phyloP scores from a whole-genome alignment of 2,329 filamentous ascomycete genomes.

The Fusarium concolor region DNA sequence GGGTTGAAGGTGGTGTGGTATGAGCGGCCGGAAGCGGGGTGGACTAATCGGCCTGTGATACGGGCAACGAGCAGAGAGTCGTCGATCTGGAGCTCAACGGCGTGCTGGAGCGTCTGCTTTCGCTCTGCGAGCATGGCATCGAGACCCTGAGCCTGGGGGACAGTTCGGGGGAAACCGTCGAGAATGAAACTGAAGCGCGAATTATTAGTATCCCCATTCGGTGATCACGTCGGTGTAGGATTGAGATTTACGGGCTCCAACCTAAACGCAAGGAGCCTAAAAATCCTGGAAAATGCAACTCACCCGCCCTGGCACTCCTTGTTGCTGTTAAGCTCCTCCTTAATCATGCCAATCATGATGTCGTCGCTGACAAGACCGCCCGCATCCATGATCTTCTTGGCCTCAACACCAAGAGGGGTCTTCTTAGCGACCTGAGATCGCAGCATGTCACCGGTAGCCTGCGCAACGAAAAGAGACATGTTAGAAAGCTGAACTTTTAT shows the following conservation, averaged over 20 bases:
- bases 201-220: slow-evolving; percentile 38
- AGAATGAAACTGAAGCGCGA: slow-evolving; percentile 84
- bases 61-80: slow-evolving; percentile 92
- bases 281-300: slow-evolving; percentile 46
- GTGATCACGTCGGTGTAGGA: slow-evolving; percentile 10
- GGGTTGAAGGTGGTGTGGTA: slow-evolving; percentile 99
- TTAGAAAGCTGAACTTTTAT: slow-evolving; percentile 23
- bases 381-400: slow-evolving; percentile 99
- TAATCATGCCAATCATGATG: slow-evolving; percentile 99
- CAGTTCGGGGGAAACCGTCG: slow-evolving; percentile 97
- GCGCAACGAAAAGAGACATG: slow-evolving; percentile 27
- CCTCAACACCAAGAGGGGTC: slow-evolving; percentile 91
- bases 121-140: slow-evolving; percentile 87
- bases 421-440: slow-evolving; percentile 98
- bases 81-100: slow-evolving; percentile 96
- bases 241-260: slow-evolving; percentile 13
- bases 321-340: slow-evolving; percentile 94
- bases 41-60: slow-evolving; percentile 95
- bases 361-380: slow-evolving; percentile 98
- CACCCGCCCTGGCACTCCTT: slow-evolving; percentile 97
- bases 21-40: slow-evolving; percentile 94
- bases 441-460: slow-evolving; percentile 99
- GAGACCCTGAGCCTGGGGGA: slow-evolving; percentile 93
- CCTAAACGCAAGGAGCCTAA: background rate
- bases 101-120: slow-evolving; percentile 90